A percentile compares a stretch with the other conserved stretches of the same genome.
Evolutionary conservation across 106 monocot genomes (phyloP).

Genomic region (Platanthera guangdongensis): DNA sequence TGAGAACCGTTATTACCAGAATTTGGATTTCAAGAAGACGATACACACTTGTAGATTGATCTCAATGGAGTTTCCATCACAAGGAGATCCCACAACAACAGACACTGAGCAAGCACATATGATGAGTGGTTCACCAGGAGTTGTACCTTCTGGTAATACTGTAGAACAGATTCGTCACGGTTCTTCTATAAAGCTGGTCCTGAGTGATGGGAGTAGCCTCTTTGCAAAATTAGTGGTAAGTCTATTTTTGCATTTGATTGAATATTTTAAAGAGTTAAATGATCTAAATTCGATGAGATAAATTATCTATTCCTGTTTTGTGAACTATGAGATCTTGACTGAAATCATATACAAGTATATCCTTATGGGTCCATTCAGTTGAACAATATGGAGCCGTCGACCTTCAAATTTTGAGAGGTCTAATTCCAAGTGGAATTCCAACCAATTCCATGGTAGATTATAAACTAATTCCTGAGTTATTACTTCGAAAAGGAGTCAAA

Average conservation of each 20-base stretch:
- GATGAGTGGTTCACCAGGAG: conserved; percentile 5
- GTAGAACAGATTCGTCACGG: conserved; percentile 12
- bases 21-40: conserved; percentile 33
- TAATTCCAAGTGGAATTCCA: no score
- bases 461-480: no score
- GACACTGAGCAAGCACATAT: conserved; percentile 4
- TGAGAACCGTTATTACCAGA: conserved; percentile 20
- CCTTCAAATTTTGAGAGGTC: no score
- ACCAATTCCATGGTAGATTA: no score
- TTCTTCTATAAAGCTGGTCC: conserved; percentile 48
- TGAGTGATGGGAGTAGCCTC: conserved; percentile 58
- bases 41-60: conserved; percentile 54
- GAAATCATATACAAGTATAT: neutral
- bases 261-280: neutral
- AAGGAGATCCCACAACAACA: conserved; percentile 7
- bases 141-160: conserved; percentile 5
- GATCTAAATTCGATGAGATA: neutral
- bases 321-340: neutral
- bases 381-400: no score
- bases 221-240: conserved; percentile 92
- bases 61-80: conserved; percentile 47
- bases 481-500: no score
- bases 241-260: conserved; percentile 6
- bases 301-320: neutral
- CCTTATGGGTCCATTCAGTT: neutral